A percentile compares a stretch with the other conserved stretches of the same genome.
These are phyloP conservation scores for Zostera marina DNA, from an alignment of 116 monocot genomes.

Conservation along the genomic window DNA sequence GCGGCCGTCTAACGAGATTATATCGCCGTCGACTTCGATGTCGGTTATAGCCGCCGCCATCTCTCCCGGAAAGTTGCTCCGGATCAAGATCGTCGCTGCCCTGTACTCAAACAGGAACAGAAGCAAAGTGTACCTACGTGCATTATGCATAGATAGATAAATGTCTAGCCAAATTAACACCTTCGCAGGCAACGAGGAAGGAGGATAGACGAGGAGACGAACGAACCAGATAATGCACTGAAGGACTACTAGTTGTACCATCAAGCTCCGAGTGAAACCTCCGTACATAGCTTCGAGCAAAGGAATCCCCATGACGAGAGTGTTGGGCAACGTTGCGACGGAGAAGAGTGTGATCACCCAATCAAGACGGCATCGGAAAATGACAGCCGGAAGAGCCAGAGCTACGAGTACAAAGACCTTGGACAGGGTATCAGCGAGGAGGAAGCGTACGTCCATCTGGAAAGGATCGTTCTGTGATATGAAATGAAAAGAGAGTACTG, in stretches of 20 bases:
- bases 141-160: too few relatives aligned
- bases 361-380: constrained; percentile 13
- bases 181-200: background rate
- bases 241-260: constrained; percentile 52
- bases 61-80: constrained; percentile 28
- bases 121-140: constrained; percentile 30
- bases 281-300: constrained; percentile 46
- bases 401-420: constrained; percentile 27
- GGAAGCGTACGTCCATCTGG: constrained; percentile 34
- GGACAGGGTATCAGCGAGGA: constrained; percentile 42
- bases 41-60: constrained; percentile 19
- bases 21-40: constrained; percentile 34
- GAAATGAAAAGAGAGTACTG: constrained; percentile 58
- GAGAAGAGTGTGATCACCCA: constrained; percentile 51
- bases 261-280: constrained; percentile 33
- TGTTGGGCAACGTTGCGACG: constrained; percentile 35
- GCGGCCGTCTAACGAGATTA: constrained; percentile 23
- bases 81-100: constrained; percentile 28
- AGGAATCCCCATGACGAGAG: constrained; percentile 47
- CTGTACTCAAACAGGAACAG: constrained; percentile 48
- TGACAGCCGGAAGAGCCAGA: constrained; percentile 9
- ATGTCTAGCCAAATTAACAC: background rate
- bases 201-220: background rate
- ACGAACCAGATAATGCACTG: constrained; percentile 47
- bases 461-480: constrained; percentile 45